Conservation (phyloP, 1,284 basidiomycete genomes). For the Ganoderma sp. region DNA sequence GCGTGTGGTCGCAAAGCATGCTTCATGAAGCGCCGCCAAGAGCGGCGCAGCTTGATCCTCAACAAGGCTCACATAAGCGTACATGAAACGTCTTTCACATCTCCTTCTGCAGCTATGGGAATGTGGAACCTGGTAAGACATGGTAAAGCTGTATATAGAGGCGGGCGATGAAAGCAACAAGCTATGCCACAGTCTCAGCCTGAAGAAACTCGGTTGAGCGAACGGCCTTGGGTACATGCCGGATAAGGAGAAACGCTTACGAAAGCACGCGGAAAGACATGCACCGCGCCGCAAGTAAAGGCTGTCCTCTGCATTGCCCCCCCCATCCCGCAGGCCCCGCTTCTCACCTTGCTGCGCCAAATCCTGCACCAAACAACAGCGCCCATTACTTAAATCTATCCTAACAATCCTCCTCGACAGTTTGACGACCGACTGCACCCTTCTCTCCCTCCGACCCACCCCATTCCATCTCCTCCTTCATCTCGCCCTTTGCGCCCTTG, state of each 20-base stretch:
- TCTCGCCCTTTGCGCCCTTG: neutral
- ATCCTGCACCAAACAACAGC: neutral
- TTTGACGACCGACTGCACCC: constrained; percentile 22
- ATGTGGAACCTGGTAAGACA: neutral
- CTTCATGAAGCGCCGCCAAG: neutral
- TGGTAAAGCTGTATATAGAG: neutral
- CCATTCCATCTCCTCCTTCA: constrained; percentile 9
- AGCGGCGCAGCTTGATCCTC: neutral
- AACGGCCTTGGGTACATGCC: neutral
- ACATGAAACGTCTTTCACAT: neutral
- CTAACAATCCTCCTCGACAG: constrained; percentile 7
- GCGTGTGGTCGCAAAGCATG: too few relatives aligned
- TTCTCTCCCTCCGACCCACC: constrained; percentile 14
- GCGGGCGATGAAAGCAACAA: neutral
- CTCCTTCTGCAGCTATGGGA: neutral
- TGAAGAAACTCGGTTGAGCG: neutral
- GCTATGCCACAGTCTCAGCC: neutral
- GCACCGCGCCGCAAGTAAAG: constrained; percentile 19
- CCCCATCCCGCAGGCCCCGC: constrained; percentile 19
- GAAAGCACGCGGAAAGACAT: constrained; percentile 18
- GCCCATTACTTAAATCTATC: constrained; percentile 21
- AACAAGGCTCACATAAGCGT: neutral
- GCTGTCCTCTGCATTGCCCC: constrained; percentile 31
- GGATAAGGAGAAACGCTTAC: constrained; percentile 23
- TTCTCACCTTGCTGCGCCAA: constrained; percentile 5